phyloP scores from a whole-genome alignment of 208 protist species.

The Leishmania martiniquensis region DNA sequence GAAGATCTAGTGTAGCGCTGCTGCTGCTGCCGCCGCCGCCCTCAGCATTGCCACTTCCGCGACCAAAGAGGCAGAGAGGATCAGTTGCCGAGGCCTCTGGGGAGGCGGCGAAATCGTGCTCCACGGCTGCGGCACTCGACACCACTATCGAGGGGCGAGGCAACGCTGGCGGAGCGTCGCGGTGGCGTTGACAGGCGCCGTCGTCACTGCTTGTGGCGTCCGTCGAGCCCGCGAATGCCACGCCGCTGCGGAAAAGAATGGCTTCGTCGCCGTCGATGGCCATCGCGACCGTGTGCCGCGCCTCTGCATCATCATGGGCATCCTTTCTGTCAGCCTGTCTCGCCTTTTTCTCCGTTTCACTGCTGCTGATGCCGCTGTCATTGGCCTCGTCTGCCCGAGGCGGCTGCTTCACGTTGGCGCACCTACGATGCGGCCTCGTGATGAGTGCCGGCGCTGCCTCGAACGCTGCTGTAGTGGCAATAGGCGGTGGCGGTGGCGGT shows the following conservation, averaged over 20 bases:
- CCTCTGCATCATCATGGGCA: not conserved
- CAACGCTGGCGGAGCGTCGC: not conserved
- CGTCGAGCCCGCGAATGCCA: not conserved
- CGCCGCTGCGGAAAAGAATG: slow-evolving; percentile 1
- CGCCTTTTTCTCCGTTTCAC: not conserved
- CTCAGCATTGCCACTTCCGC: too few relatives aligned
- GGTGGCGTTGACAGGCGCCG: not conserved
- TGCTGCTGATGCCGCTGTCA: not conserved
- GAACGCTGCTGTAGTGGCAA: not conserved
- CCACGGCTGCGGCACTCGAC: not conserved
- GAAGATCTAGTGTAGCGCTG: slow-evolving; percentile 7
- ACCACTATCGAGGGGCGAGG: not conserved
- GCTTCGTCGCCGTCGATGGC: slow-evolving; percentile 1
- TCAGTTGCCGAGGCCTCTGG: not conserved
- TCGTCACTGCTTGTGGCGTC: not conserved
- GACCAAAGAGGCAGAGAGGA: not conserved
- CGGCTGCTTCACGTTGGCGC: not conserved
- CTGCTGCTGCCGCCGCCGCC: slow-evolving; percentile 8
- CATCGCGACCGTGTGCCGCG: not conserved
- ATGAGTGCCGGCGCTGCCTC: not conserved
- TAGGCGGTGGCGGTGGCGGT: not conserved
- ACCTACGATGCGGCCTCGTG: not conserved
- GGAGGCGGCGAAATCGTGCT: not conserved
- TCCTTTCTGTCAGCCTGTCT: not conserved
- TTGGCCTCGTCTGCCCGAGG: not conserved